These are phyloP conservation scores for Fusarium sarcochroum DNA, from an alignment of 2,329 filamentous ascomycete species.

Conservation along the genomic window DNA sequence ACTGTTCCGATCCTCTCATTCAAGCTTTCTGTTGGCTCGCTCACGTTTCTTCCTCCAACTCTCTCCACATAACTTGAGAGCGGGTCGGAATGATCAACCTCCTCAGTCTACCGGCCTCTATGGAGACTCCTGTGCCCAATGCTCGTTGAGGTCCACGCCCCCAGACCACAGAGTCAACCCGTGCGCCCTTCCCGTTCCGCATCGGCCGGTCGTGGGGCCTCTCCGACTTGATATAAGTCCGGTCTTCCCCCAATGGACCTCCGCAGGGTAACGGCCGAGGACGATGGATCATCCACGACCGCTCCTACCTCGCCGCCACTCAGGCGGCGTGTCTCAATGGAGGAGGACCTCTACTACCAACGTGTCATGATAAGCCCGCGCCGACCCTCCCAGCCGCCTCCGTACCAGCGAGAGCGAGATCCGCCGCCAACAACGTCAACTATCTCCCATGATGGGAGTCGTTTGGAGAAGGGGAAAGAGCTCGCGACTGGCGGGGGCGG, in stretches of 20 bases:
- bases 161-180: conserved; percentile 40
- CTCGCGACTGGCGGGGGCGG: conserved; percentile 43
- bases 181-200: conserved; percentile 40
- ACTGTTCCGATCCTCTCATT: conserved; percentile 43
- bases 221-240: conserved; percentile 46
- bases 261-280: conserved; percentile 48
- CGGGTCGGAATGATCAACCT: conserved; percentile 56
- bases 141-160: conserved; percentile 49
- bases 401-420: conserved; percentile 56
- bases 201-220: conserved; percentile 42
- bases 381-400: conserved; percentile 63
- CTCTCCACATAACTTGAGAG: conserved; percentile 51
- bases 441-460: conserved; percentile 33
- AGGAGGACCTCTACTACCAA: conserved; percentile 68
- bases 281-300: conserved; percentile 53
- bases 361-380: conserved; percentile 64
- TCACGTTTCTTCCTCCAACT: conserved; percentile 43
- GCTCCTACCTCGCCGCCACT: conserved; percentile 54
- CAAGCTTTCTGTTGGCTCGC: conserved; percentile 45
- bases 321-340: conserved; percentile 66
- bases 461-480: conserved; percentile 36
- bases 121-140: conserved; percentile 52
- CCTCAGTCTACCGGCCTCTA: conserved; percentile 51
- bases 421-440: conserved; percentile 32
- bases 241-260: conserved; percentile 53